A percentile compares a stretch with the other conserved stretches of the same genome.
Conservation (phyloP, 768 basidiomycete species). For the Melanogaster broomeanus region DNA sequence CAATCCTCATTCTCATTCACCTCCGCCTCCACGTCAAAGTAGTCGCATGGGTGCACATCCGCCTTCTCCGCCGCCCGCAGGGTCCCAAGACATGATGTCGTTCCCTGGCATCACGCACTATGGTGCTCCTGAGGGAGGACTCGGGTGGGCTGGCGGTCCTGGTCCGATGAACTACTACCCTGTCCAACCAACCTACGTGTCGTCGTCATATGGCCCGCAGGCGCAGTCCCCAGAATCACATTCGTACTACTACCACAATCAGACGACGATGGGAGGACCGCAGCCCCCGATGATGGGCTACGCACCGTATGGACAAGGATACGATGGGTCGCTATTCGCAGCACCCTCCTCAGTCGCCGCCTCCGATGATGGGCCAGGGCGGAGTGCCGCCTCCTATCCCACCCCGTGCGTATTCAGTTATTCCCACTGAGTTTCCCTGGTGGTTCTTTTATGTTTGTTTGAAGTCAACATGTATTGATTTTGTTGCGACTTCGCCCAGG, state of each 20-base stretch:
- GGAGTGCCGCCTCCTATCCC: constrained; percentile 26
- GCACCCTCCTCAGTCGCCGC: background rate
- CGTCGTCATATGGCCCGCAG: background rate
- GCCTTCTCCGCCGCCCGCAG: background rate
- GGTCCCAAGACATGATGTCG: background rate
- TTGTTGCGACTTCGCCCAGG: constrained; percentile 1
- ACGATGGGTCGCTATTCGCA: background rate
- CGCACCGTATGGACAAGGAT: background rate
- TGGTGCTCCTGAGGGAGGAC: background rate
- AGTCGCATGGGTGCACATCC: background rate
- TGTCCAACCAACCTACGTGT: background rate
- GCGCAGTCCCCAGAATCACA: background rate
- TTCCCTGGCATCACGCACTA: background rate
- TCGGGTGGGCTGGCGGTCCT: background rate
- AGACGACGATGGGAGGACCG: background rate
- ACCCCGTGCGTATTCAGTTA: constrained; percentile 36
- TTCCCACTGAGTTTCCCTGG: background rate
- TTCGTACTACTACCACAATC: background rate
- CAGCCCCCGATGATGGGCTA: background rate
- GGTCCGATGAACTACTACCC: background rate
- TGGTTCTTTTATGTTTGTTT: background rate
- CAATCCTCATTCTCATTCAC: background rate
- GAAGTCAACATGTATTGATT: background rate
- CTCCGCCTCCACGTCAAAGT: background rate
- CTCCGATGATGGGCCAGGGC: constrained; percentile 1